Percentiles rank a stretch among this genome's conserved stretches.
Evolutionary conservation across 2,329 filamentous ascomycete genomes (phyloP).

Genomic region (Alternaria conjuncta): DNA sequence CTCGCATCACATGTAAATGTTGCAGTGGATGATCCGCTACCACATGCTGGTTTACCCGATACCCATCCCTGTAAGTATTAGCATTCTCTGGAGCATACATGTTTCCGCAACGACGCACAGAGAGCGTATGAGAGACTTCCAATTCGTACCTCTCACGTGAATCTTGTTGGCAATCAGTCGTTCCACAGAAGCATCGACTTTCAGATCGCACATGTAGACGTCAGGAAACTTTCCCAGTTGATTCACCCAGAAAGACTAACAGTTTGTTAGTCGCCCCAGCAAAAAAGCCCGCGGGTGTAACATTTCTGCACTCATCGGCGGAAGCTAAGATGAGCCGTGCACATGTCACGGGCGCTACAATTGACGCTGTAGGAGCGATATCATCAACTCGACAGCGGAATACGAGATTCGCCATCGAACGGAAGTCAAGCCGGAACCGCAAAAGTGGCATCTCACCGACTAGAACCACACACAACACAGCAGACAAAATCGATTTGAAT

Average conservation of each 20-base stretch:
- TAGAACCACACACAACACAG: neutral
- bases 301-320: neutral
- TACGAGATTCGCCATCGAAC: neutral
- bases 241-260: no score
- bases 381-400: neutral
- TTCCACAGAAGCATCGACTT: no score
- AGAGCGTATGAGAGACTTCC: no score
- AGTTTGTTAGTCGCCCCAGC: no score
- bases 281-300: neutral
- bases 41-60: neutral
- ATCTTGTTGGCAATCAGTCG: no score
- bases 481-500: neutral
- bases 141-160: no score
- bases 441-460: neutral
- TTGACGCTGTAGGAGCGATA: neutral
- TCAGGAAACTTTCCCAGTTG: no score
- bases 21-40: neutral
- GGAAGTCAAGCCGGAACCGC: neutral
- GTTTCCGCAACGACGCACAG: no score
- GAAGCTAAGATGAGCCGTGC: neutral
- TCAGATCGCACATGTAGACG: no score
- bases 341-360: neutral
- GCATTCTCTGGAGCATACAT: no score
- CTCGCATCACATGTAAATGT: neutral
- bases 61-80: neutral